A percentile compares a stretch with the other conserved stretches of the same genome.
Conservation (phyloP, 257 asterid species). For the Fraxinus americana region DNA sequence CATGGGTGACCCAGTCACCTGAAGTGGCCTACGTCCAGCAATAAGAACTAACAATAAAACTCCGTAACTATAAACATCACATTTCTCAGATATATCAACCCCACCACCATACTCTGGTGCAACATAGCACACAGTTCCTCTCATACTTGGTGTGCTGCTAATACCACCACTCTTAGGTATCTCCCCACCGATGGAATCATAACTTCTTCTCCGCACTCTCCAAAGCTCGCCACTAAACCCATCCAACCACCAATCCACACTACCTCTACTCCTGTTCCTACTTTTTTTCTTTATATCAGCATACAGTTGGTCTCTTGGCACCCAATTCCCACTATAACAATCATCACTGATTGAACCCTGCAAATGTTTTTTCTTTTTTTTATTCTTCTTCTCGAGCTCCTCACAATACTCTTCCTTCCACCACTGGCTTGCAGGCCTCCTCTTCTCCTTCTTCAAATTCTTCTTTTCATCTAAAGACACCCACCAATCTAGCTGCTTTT, state of each 20-base stretch:
- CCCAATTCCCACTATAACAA: conserved; percentile 52
- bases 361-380: conserved; percentile 59
- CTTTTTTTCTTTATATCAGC: conserved; percentile 53
- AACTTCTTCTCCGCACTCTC: conserved; percentile 62
- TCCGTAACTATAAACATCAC: conserved; percentile 89
- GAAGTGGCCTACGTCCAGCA: conserved; percentile 95
- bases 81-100: conserved; percentile 74
- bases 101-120: conserved; percentile 91
- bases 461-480: conserved; percentile 80
- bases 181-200: conserved; percentile 76
- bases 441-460: conserved; percentile 67
- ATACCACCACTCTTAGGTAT: conserved; percentile 77
- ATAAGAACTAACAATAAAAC: conserved; percentile 76
- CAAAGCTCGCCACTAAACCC: conserved; percentile 85
- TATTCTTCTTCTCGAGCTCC: conserved; percentile 83
- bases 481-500: conserved; percentile 91
- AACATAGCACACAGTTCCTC: conserved; percentile 89
- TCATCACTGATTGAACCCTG: conserved; percentile 59
- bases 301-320: conserved; percentile 60
- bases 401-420: conserved; percentile 98
- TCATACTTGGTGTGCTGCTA: conserved; percentile 94
- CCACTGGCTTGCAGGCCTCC: conserved; percentile 96
- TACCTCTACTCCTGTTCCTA: conserved; percentile 53
- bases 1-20: conserved; percentile 91
- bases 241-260: conserved; percentile 92